Evolutionary conservation across 2,329 filamentous ascomycete species (phyloP).

Genomic region (Blastomyces emzantsi): DNA sequence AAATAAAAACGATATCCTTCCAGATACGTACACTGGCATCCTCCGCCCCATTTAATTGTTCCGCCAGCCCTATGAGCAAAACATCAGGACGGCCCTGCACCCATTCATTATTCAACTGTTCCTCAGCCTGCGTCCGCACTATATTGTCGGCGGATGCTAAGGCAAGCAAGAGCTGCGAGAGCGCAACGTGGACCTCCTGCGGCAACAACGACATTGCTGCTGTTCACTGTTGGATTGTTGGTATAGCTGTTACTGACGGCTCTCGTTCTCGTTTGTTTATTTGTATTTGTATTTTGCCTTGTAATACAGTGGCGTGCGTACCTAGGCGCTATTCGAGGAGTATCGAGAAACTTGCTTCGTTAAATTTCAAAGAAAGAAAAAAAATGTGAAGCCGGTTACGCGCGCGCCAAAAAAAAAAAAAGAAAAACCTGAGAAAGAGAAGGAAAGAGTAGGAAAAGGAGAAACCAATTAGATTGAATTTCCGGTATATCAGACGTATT

Average conservation of each 20-base stretch:
- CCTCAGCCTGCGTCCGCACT: conserved; percentile 76
- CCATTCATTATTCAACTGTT: conserved; percentile 87
- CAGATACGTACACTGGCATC: conserved; percentile 56
- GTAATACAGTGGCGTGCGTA: not conserved
- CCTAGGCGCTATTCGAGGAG: not conserved
- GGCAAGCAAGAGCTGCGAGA: conserved; percentile 76
- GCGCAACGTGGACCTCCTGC: conserved; percentile 71
- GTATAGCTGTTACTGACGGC: not conserved
- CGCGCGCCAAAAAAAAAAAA: not conserved
- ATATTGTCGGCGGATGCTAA: conserved; percentile 85
- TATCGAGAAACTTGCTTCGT: not conserved
- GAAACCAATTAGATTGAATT: not conserved
- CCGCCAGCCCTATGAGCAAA: conserved; percentile 84
- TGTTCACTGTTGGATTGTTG: not conserved
- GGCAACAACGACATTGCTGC: conserved; percentile 71
- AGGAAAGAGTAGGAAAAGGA: not conserved
- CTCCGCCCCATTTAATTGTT: conserved; percentile 75
- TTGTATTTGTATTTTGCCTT: not conserved
- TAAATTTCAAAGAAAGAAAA: not conserved
- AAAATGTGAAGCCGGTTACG: not conserved
- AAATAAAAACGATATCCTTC: not conserved
- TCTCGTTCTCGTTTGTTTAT: not conserved
- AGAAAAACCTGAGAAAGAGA: not conserved
- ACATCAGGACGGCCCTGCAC: conserved; percentile 70
- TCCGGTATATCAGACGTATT: not conserved